These are phyloP conservation scores for Margaritispora aquatica DNA, from an alignment of 495 filamentous ascomycete species.

Conservation along the genomic window DNA sequence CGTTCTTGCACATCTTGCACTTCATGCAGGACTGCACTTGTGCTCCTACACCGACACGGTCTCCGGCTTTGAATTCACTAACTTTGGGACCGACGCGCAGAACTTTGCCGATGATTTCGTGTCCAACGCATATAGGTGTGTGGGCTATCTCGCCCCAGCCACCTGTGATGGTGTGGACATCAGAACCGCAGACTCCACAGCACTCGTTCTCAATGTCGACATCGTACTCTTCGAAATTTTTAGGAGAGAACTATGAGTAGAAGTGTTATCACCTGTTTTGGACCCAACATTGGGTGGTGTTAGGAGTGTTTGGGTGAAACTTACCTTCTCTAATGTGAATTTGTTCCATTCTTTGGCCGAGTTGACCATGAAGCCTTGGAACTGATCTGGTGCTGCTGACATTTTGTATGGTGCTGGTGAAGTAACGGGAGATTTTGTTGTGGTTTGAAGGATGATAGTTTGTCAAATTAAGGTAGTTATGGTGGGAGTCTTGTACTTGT, in stretches of 20 bases:
- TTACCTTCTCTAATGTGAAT: conserved; percentile 60
- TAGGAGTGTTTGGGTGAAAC: conserved; percentile 21
- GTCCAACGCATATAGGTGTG: conserved; percentile 66
- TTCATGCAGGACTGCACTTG: conserved; percentile 68
- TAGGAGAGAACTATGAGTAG: conserved; percentile 58
- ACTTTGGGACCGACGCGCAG: conserved; percentile 65
- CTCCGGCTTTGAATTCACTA: conserved; percentile 60
- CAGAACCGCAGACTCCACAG: conserved; percentile 68
- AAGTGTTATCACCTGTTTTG: neutral
- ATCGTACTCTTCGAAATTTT: conserved; percentile 69
- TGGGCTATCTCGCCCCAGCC: conserved; percentile 65
- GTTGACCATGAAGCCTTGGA: conserved; percentile 67
- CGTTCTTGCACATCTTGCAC: conserved; percentile 60
- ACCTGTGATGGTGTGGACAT: conserved; percentile 71
- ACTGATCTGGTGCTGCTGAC: conserved; percentile 56
- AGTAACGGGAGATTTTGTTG: too few species aligned
- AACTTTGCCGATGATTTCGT: conserved; percentile 68
- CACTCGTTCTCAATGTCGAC: conserved; percentile 66
- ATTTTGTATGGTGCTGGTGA: neutral
- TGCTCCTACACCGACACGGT: conserved; percentile 75
- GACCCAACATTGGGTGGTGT: too few species aligned
- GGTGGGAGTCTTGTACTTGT: neutral
- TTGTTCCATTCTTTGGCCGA: conserved; percentile 50
- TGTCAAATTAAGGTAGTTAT: neutral
- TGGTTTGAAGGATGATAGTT: neutral